These are phyloP conservation scores for Trichophyton equinum DNA, from an alignment of 2,329 filamentous ascomycete species.

Conservation along the genomic window DNA sequence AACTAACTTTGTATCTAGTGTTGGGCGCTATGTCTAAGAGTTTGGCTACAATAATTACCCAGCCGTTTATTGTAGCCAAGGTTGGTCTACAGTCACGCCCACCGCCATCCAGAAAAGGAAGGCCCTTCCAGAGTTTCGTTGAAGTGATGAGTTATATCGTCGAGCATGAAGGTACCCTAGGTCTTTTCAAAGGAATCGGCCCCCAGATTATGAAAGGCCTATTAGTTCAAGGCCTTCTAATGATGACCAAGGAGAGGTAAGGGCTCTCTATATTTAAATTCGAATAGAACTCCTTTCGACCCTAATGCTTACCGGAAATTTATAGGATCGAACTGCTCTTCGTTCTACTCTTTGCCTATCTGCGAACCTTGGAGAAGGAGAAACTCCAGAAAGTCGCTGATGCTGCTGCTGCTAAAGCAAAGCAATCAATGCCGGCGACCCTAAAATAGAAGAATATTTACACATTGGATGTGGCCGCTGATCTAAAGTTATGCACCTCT, in stretches of 20 bases:
- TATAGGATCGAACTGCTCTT: conserved; percentile 75
- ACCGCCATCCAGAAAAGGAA: conserved; percentile 68
- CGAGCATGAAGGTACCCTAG: conserved; percentile 66
- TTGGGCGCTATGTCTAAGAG: conserved; percentile 88
- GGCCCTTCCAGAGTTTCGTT: conserved; percentile 82
- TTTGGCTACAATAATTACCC: conserved; percentile 79
- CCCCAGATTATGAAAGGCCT: conserved; percentile 90
- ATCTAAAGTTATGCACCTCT: background rate
- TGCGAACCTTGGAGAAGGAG: conserved; percentile 56
- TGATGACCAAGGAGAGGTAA: conserved; percentile 98
- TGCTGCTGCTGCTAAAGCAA: conserved; percentile 50
- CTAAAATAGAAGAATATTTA: conserved; percentile 31
- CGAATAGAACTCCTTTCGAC: background rate
- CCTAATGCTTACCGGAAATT: background rate
- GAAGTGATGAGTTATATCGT: conserved; percentile 95
- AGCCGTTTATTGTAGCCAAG: conserved; percentile 94
- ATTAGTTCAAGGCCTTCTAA: conserved; percentile 84
- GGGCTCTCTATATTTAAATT: conserved; percentile 13
- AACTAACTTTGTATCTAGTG: conserved; percentile 40
- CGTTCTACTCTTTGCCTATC: conserved; percentile 69
- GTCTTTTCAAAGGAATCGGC: conserved; percentile 93
- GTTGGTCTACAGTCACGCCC: conserved; percentile 91
- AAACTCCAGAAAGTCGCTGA: conserved; percentile 57
- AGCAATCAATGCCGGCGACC: conserved; percentile 37
- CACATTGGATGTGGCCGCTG: too few relatives aligned